phyloP scores from a whole-genome alignment of 805 yeast species.

The Starmerella potacharoeniae region DNA sequence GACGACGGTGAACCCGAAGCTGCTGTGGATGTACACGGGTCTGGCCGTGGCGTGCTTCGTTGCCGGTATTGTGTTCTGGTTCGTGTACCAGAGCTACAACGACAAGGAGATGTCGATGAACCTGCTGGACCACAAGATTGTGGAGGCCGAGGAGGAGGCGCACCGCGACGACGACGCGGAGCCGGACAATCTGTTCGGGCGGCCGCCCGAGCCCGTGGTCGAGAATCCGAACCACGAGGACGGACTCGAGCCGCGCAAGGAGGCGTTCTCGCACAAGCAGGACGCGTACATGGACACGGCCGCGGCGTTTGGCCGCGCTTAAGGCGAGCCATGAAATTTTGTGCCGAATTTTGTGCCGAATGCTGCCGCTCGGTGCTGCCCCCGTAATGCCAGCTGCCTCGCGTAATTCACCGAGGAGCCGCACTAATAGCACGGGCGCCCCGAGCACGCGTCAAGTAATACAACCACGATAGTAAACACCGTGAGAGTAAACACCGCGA shows the following conservation, averaged over 20 bases:
- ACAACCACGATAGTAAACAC: too few relatives aligned
- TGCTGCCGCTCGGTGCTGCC: too few relatives aligned
- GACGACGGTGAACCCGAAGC: conserved; percentile 56
- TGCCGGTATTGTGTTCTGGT: conserved; percentile 54
- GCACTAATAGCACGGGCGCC: too few relatives aligned
- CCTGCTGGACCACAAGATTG: not conserved
- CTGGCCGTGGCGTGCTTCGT: conserved; percentile 47
- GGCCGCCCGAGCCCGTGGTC: conserved; percentile 2
- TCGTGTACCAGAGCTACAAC: conserved; percentile 33
- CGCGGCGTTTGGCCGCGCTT: not conserved
- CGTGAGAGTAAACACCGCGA: too few relatives aligned
- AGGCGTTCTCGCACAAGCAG: not conserved
- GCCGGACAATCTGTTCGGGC: not conserved
- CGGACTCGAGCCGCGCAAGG: conserved; percentile 1
- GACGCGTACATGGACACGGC: conserved; percentile 2
- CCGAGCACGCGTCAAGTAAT: too few relatives aligned
- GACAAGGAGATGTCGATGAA: conserved; percentile 10
- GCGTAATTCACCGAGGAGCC: too few relatives aligned
- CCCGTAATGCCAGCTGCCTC: too few relatives aligned
- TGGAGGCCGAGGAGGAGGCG: not conserved
- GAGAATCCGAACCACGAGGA: not conserved
- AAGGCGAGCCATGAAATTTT: not conserved
- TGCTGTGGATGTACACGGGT: conserved; percentile 58
- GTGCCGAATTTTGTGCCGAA: too few relatives aligned
- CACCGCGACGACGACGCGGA: not conserved